These are phyloP conservation scores for Lyophyllum decastes DNA, from an alignment of 768 basidiomycete species.

Conservation along the genomic window DNA sequence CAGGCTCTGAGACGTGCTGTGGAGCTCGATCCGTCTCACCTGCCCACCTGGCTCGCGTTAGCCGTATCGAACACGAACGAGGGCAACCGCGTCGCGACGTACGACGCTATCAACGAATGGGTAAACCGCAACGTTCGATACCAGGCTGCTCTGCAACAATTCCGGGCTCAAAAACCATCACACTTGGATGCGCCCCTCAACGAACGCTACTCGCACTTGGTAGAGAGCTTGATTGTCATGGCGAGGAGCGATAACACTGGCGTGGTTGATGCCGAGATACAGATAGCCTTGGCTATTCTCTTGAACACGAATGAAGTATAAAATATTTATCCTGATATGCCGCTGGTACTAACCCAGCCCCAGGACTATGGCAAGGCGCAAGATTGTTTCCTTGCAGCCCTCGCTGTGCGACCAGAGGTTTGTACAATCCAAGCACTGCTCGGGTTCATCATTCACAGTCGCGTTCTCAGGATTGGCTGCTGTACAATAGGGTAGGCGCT, in stretches of 20 bases:
- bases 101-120: conserved; percentile 86
- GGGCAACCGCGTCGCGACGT: conserved; percentile 69
- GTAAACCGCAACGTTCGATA: conserved; percentile 64
- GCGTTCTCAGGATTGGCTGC: conserved; percentile 73
- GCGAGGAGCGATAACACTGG: conserved; percentile 59
- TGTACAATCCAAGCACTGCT: conserved; percentile 16
- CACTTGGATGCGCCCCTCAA: conserved; percentile 27
- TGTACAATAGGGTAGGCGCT: conserved; percentile 94
- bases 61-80: conserved; percentile 93
- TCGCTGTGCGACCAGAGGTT: conserved; percentile 87
- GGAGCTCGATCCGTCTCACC: conserved; percentile 74
- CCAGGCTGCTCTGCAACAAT: conserved; percentile 40
- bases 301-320: conserved; percentile 89
- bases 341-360: conserved; percentile 6
- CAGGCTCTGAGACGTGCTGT: conserved; percentile 80
- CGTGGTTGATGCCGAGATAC: conserved; percentile 89
- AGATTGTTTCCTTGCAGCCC: conserved; percentile 91
- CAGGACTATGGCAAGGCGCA: conserved; percentile 91
- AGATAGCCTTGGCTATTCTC: conserved; percentile 91
- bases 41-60: conserved; percentile 87
- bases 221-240: conserved; percentile 81
- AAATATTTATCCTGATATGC: neutral
- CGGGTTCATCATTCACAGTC: conserved; percentile 4
- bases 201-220: conserved; percentile 54
- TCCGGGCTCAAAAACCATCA: conserved; percentile 33